phyloP scores from a whole-genome alignment of 805 yeast genomes.

The Barnettozyma populi region DNA sequence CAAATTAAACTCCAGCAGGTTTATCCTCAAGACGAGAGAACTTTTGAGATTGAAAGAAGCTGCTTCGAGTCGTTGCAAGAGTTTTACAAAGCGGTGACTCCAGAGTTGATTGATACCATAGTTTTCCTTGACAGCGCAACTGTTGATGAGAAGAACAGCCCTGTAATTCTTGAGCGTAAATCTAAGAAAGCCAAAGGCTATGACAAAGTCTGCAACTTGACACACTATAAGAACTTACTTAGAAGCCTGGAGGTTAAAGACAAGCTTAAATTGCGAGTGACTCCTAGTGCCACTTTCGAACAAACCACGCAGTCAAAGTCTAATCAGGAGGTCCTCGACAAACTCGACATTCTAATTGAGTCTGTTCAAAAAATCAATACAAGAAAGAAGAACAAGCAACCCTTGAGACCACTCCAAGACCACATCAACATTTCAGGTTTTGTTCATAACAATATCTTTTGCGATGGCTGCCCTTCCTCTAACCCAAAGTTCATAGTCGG shows the following conservation, averaged over 20 bases:
- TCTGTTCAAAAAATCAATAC: background rate
- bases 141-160: background rate
- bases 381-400: background rate
- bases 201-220: constrained; percentile 32
- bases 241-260: constrained; percentile 46
- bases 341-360: background rate
- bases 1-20: background rate
- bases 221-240: constrained; percentile 38
- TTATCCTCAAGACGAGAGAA: background rate
- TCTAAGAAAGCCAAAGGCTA: constrained; percentile 41
- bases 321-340: background rate
- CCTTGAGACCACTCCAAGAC: background rate
- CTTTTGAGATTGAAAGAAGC: background rate
- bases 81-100: background rate
- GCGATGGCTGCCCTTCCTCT: constrained; percentile 3
- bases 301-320: background rate
- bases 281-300: background rate
- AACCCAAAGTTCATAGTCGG: background rate
- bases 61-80: background rate
- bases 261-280: constrained; percentile 31
- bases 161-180: constrained; percentile 29
- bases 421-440: background rate
- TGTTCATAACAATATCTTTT: constrained; percentile 14
- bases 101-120: background rate
- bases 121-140: background rate